Percentiles rank a stretch among this genome's conserved stretches.
Evolutionary conservation across 1,139 yeast species (phyloP).

Genomic region (Eremothecium cymbalariae): DNA sequence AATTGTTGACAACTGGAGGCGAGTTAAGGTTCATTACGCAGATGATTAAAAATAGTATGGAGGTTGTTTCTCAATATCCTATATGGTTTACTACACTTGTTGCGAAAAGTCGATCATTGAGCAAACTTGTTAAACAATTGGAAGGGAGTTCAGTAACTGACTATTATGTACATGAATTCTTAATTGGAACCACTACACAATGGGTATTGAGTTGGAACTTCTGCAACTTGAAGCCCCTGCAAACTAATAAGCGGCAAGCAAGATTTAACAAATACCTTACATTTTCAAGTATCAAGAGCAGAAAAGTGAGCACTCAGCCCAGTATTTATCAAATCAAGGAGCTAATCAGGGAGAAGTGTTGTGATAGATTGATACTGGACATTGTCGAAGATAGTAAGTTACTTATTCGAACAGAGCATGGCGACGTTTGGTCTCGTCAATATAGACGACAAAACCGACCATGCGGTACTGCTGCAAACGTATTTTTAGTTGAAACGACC

Average conservation of each 20-base stretch:
- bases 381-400: not conserved
- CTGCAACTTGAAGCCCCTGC: slow-evolving; percentile 1
- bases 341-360: no score
- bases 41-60: slow-evolving; percentile 22
- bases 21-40: slow-evolving; percentile 23
- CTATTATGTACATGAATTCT: slow-evolving; percentile 22
- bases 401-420: not conserved
- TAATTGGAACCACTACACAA: slow-evolving; percentile 26
- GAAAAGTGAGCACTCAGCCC: no score
- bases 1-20: slow-evolving; percentile 29
- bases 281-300: no score
- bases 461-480: not conserved
- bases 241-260: slow-evolving; percentile 1
- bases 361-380: no score
- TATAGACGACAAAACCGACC: slow-evolving; percentile 2
- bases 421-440: slow-evolving; percentile 10
- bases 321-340: no score
- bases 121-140: slow-evolving; percentile 10
- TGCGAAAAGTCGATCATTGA: slow-evolving; percentile 23
- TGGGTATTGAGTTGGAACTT: slow-evolving; percentile 36
- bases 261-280: slow-evolving; percentile 1
- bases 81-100: slow-evolving; percentile 28
- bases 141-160: slow-evolving; percentile 11
- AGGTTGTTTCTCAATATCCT: slow-evolving; percentile 4
- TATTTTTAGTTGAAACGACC: not conserved